Percentiles rank a stretch among this genome's conserved stretches.
phyloP scores from a whole-genome alignment of 2,329 filamentous ascomycete species.

The Microthyrium microscopicum region DNA sequence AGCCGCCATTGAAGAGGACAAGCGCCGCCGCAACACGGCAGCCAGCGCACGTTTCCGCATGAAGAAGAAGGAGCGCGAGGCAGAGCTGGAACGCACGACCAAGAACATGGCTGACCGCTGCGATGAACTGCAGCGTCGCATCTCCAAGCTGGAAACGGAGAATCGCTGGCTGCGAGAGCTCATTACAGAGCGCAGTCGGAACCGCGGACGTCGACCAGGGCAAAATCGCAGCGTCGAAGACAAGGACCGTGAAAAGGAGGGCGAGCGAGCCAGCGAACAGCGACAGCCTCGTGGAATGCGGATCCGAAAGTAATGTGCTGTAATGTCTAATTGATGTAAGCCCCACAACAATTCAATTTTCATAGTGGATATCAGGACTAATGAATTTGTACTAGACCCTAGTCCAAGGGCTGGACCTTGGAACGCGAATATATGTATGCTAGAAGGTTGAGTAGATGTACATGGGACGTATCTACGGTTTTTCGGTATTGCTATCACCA shows the following conservation, averaged over 20 bases:
- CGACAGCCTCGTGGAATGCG: too few relatives aligned
- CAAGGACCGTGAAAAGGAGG: neutral
- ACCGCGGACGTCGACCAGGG: neutral
- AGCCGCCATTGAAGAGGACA: slow-evolving; percentile 33
- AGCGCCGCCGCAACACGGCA: slow-evolving; percentile 35
- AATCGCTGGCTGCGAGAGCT: slow-evolving; percentile 35
- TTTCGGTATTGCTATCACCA: too few relatives aligned
- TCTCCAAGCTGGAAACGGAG: slow-evolving; percentile 34
- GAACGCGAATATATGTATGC: too few relatives aligned
- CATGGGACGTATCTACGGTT: too few relatives aligned
- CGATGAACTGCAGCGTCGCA: slow-evolving; percentile 25
- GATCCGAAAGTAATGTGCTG: too few relatives aligned
- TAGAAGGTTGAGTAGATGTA: too few relatives aligned
- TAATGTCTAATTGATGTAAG: too few relatives aligned
- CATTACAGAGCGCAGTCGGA: slow-evolving; percentile 31
- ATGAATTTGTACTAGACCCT: too few relatives aligned
- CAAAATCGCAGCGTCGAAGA: neutral
- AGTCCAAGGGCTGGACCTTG: too few relatives aligned
- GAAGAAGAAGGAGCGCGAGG: slow-evolving; percentile 39
- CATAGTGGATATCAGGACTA: too few relatives aligned
- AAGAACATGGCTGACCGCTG: slow-evolving; percentile 34
- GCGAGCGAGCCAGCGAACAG: too few relatives aligned
- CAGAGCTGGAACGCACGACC: slow-evolving; percentile 32
- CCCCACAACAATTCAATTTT: too few relatives aligned
- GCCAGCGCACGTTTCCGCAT: slow-evolving; percentile 34